Evolutionary conservation across 352 stramenopile species (phyloP), one percentile per base, ranked within the genome.

Genomic region (Phytopythium sindhum): DNA sequence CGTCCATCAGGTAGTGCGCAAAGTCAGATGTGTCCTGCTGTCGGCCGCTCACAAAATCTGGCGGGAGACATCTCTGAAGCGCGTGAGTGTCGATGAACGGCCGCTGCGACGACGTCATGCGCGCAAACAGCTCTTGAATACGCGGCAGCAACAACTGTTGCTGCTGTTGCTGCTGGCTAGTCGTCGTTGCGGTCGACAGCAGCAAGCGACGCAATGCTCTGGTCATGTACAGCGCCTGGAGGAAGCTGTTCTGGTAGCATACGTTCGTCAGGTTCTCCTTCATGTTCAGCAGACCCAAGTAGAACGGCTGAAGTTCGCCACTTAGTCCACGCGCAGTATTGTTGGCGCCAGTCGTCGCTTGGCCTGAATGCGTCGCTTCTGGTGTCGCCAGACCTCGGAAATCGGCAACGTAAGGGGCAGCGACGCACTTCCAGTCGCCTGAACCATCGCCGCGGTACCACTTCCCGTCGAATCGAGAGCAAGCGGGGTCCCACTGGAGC

Each of bases 241-340:
- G 55, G 47, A 96, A 95, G 55, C 84, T 95, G 77, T 96, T 96
- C 68, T 96, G 89, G 69, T 96, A 96, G 69, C 89, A 96, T 0
- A 96, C 86, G 47, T 96, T 96, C 8, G 86, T 95, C 51, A 96
- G 69, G 61, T 91, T 92, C 57, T 94, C 80, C 71, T 94, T 89
- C 88, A 95, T 96, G 68, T 96, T 96, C 48, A 96, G 77, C 54
- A 96, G 76, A 4, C 89, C 89, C 11, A 80, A 78, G 60, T 95
- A 94, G 57, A 86, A 95, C 21, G 86, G 88, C 57, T 89, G 83
- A 17, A 81, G 53, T 19, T 74, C 64, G 29, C 63, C 70, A 24
- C 48, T 55, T 39, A 28, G 39, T 39, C 48, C 17, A 21, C 26
- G 35, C 14, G 23, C 23, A 15, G 7, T 23, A 50, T 23, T 47